Evolutionary conservation across 2,329 filamentous ascomycete species (phyloP).

Genomic region (Daldinia sp.): DNA sequence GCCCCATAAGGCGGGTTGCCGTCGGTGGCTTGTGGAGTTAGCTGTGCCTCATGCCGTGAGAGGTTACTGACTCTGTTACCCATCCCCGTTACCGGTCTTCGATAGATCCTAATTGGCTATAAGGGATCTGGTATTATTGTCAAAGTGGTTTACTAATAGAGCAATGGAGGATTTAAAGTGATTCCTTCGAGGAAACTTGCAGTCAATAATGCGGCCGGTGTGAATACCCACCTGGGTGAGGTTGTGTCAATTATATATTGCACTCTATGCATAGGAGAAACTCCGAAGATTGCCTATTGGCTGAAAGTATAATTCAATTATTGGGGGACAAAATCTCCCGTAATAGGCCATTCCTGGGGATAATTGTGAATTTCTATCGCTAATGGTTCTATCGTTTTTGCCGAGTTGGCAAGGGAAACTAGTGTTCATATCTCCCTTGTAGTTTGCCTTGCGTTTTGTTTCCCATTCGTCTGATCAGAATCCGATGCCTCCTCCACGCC

Average conservation of each 20-base stretch:
- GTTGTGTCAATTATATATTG: not conserved
- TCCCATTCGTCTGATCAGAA: not conserved
- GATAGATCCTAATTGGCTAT: not conserved
- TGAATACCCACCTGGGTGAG: not conserved
- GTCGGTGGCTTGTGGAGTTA: not conserved
- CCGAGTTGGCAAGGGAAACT: not conserved
- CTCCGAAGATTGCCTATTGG: not conserved
- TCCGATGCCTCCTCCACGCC: not conserved
- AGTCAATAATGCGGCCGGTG: not conserved
- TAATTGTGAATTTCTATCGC: not conserved
- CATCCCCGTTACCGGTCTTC: not conserved
- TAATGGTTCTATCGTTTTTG: not conserved
- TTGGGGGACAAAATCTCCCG: not conserved
- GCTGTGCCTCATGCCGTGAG: not conserved
- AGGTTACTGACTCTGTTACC: not conserved
- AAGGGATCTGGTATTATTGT: not conserved
- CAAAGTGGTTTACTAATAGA: not conserved
- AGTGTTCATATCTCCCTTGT: not conserved
- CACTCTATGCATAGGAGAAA: not conserved
- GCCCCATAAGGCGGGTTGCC: not conserved
- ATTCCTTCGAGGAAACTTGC: not conserved
- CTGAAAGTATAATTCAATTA: not conserved
- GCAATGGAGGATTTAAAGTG: not conserved
- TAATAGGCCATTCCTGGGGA: not conserved
- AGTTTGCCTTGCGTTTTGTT: not conserved